Percentiles rank a stretch among this genome's conserved stretches.
phyloP scores from a whole-genome alignment of 108 stramenopile species.

The Nitzschia sp. region DNA sequence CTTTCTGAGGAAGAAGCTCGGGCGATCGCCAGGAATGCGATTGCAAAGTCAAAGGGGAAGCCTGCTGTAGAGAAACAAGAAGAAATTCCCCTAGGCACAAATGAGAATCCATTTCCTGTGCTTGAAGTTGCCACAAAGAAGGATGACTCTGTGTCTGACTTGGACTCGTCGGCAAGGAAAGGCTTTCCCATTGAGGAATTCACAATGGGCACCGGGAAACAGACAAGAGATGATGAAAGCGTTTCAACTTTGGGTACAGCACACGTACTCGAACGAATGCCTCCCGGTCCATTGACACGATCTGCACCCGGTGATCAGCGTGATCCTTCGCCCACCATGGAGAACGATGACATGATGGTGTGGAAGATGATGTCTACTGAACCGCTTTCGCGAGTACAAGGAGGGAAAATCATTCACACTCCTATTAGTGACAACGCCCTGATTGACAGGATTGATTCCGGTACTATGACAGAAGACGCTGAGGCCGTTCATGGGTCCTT shows the following conservation, averaged over 20 bases:
- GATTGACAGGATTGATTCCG: constrained; percentile 33
- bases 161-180: constrained; percentile 19
- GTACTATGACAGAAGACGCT: constrained; percentile 22
- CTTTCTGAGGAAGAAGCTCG: constrained; percentile 16
- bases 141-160: constrained; percentile 29
- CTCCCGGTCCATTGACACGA: not conserved
- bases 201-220: constrained; percentile 7
- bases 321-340: constrained; percentile 10
- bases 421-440: constrained; percentile 22
- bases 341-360: constrained; percentile 3
- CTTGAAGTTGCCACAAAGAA: constrained; percentile 15
- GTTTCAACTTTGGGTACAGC: constrained; percentile 37
- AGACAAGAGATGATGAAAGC: constrained; percentile 19
- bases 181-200: constrained; percentile 27
- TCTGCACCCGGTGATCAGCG: not conserved
- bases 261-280: constrained; percentile 17
- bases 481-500: not conserved
- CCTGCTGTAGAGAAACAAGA: not conserved
- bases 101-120: constrained; percentile 16
- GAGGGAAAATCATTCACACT: not conserved
- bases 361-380: not conserved
- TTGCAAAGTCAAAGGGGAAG: constrained; percentile 14
- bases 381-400: not conserved
- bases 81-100: not conserved
- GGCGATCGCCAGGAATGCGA: constrained; percentile 19